Percentiles rank a stretch among this genome's conserved stretches.
Evolutionary conservation across 768 basidiomycete genomes (phyloP).

Genomic region (Pseudohyphozyma bogoriensis): DNA sequence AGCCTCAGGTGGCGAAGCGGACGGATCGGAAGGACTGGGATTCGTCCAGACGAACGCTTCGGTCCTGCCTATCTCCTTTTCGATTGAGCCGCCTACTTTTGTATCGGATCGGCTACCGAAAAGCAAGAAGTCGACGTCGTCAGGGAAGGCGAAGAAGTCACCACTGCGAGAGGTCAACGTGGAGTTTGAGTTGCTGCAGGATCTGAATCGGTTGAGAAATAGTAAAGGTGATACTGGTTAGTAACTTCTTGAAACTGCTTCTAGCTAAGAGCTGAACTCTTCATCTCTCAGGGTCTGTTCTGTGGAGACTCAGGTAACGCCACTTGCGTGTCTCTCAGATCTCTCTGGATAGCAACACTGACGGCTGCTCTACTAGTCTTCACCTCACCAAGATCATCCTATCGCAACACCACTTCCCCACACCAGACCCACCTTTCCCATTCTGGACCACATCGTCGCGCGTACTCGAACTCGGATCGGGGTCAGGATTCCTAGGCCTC

Average conservation of each 20-base stretch:
- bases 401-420: conserved; percentile 12
- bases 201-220: conserved; percentile 1
- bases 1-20: background rate
- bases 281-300: conserved; percentile 5
- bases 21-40: background rate
- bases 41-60: background rate
- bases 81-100: background rate
- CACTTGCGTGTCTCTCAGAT: too few relatives aligned
- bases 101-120: background rate
- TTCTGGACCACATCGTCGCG: background rate
- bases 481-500: conserved; percentile 14
- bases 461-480: conserved; percentile 23
- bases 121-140: background rate
- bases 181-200: conserved; percentile 12
- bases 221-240: conserved; percentile 19
- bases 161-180: background rate
- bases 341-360: background rate
- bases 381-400: conserved; percentile 17
- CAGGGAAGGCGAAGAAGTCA: too few relatives aligned
- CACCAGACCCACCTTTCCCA: conserved; percentile 1
- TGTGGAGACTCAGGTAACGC: conserved; percentile 16
- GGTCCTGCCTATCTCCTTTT: conserved; percentile 1
- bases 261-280: background rate
- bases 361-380: background rate
- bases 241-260: background rate